Conservation (phyloP, 2,329 filamentous ascomycete genomes). For the Microdochium bolleyi region DNA sequence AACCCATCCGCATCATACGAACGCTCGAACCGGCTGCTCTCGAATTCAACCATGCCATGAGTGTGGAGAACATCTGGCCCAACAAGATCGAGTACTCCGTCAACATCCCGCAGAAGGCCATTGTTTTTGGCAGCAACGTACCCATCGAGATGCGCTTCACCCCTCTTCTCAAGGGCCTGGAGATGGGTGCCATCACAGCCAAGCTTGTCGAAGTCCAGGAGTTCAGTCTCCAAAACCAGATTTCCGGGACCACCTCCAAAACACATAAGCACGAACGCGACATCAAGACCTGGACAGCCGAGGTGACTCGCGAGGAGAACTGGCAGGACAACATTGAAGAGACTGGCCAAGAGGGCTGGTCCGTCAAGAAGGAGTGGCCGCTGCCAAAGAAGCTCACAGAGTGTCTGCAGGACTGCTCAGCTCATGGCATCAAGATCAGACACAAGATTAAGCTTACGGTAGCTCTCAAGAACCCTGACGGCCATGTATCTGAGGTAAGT, state of each 20-base stretch:
- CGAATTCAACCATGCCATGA: constrained; percentile 81
- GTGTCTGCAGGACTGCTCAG: constrained; percentile 85
- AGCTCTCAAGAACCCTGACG: constrained; percentile 88
- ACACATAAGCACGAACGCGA: constrained; percentile 58
- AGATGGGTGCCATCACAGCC: constrained; percentile 74
- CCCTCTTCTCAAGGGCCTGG: constrained; percentile 80
- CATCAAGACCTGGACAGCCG: constrained; percentile 51
- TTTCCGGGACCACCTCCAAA: constrained; percentile 29
- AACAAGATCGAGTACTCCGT: constrained; percentile 97
- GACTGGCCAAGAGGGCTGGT: constrained; percentile 58
- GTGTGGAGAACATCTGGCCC: constrained; percentile 94
- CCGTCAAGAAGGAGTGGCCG: constrained; percentile 52
- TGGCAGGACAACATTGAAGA: constrained; percentile 65
- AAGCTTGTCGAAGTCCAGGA: constrained; percentile 75
- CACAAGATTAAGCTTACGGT: constrained; percentile 91
- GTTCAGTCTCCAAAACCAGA: constrained; percentile 42
- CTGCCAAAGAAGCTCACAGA: constrained; percentile 74
- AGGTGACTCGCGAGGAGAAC: constrained; percentile 49
- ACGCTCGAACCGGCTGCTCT: constrained; percentile 69
- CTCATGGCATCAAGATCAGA: constrained; percentile 80
- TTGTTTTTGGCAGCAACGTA: constrained; percentile 85
- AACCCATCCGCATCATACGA: constrained; percentile 69
- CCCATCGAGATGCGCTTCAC: constrained; percentile 80
- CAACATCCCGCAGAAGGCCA: constrained; percentile 84
- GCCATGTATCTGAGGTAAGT: constrained; percentile 79